Evolutionary conservation across 1,139 yeast genomes (phyloP).

Genomic region (Zygosaccharomyces pseudobailii): DNA sequence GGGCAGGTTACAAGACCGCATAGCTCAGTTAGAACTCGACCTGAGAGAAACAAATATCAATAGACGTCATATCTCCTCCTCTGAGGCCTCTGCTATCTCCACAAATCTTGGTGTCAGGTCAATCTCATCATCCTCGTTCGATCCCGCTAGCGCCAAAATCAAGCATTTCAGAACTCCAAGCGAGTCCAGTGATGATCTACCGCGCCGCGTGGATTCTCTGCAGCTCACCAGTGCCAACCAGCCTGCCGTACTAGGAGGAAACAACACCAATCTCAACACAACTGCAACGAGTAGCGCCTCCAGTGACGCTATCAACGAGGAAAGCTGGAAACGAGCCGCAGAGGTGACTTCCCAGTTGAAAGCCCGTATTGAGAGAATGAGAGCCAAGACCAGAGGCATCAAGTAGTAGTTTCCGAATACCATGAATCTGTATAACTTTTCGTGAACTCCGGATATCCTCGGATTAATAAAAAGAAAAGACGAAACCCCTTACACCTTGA

Average conservation of each 20-base stretch:
- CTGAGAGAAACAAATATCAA: constrained; percentile 7
- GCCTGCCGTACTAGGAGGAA: constrained; percentile 16
- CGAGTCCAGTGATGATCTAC: constrained; percentile 28
- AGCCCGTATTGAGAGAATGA: constrained; percentile 87
- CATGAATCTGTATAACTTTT: background rate
- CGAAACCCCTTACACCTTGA: background rate
- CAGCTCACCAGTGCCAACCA: constrained; percentile 13
- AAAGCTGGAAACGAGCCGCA: constrained; percentile 85
- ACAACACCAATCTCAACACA: constrained; percentile 9
- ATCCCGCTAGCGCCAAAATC: constrained; percentile 7
- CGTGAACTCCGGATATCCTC: background rate
- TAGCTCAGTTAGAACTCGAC: constrained; percentile 19
- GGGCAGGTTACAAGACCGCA: constrained; percentile 20
- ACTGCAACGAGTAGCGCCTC: constrained; percentile 10
- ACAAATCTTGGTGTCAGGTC: constrained; percentile 18
- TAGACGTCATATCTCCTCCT: constrained; percentile 7
- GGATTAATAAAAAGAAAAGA: background rate
- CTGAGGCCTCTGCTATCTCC: constrained; percentile 12
- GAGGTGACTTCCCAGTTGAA: constrained; percentile 82
- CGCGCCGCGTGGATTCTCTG: constrained; percentile 28
- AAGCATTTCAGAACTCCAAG: constrained; percentile 21
- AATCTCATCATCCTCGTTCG: constrained; percentile 14
- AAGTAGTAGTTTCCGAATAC: constrained; percentile 1
- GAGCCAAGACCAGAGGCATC: constrained; percentile 46
- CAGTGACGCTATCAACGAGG: constrained; percentile 44